Evolutionary conservation across 2,329 filamentous ascomycete species (phyloP).

Genomic region (Fusarium sp.): DNA sequence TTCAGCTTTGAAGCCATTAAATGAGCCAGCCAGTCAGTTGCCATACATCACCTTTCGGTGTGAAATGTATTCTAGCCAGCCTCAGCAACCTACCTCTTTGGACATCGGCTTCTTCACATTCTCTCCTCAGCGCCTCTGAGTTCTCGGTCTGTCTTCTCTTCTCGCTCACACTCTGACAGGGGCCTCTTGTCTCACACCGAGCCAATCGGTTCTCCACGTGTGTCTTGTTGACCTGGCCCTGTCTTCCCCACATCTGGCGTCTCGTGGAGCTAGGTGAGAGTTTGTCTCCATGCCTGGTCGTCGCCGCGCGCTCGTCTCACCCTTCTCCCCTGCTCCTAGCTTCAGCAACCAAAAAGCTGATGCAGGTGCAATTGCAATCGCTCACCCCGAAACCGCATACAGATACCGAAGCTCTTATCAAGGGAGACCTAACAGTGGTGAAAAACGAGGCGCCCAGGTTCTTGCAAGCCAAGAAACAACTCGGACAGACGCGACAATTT

Average conservation of each 20-base stretch:
- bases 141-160: conserved; percentile 16
- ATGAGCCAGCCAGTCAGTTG: conserved; percentile 7
- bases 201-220: conserved; percentile 41
- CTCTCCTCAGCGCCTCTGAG: conserved; percentile 11
- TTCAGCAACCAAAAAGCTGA: neutral
- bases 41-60: conserved; percentile 15
- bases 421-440: neutral
- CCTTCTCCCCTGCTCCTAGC: neutral
- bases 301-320: conserved; percentile 5
- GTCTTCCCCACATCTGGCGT: conserved; percentile 9
- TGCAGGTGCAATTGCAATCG: neutral
- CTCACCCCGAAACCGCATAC: neutral
- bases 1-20: neutral
- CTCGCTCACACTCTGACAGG: conserved; percentile 26
- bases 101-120: conserved; percentile 20
- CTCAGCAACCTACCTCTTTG: conserved; percentile 14
- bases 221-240: conserved; percentile 13
- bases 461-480: neutral
- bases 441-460: neutral
- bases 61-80: conserved; percentile 19
- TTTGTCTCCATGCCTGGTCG: neutral
- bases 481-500: neutral
- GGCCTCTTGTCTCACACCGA: conserved; percentile 12
- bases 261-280: conserved; percentile 7
- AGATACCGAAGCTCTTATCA: neutral